Percentiles rank a stretch among this genome's conserved stretches.
Evolutionary conservation across 2,329 filamentous ascomycete species (phyloP).

Genomic region (Pseudogymnoascus sp.): DNA sequence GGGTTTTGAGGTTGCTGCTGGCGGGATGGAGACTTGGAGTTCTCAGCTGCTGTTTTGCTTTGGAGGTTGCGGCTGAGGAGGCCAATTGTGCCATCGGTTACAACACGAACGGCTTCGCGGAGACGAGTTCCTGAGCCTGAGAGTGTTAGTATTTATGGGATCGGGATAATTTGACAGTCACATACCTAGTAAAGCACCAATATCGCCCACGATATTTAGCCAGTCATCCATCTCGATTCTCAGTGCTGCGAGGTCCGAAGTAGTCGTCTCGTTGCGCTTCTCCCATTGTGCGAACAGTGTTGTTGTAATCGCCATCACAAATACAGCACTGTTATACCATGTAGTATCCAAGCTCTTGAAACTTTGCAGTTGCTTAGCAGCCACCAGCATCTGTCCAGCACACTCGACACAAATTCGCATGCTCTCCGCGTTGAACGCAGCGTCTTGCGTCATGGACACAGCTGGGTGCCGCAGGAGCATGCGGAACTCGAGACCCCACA

Average conservation of each 20-base stretch:
- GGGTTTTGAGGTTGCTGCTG: conserved; percentile 1
- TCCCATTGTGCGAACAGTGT: conserved; percentile 64
- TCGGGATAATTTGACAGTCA: conserved; percentile 13
- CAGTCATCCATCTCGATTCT: conserved; percentile 62
- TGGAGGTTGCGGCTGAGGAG: conserved; percentile 37
- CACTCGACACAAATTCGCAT: conserved; percentile 60
- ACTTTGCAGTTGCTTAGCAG: conserved; percentile 51
- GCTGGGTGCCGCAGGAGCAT: conserved; percentile 57
- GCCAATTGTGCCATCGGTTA: conserved; percentile 41
- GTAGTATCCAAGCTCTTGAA: conserved; percentile 68
- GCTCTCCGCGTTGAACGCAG: conserved; percentile 52
- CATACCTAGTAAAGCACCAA: conserved; percentile 59
- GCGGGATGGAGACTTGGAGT: background rate
- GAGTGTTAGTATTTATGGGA: conserved; percentile 11
- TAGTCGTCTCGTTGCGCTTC: conserved; percentile 52
- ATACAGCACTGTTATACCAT: conserved; percentile 68
- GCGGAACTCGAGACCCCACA: conserved; percentile 49
- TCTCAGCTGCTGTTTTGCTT: conserved; percentile 25
- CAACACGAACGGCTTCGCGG: conserved; percentile 39
- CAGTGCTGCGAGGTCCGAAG: conserved; percentile 52
- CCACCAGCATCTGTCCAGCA: conserved; percentile 55
- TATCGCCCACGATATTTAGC: conserved; percentile 61
- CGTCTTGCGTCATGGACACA: conserved; percentile 48
- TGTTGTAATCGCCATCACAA: conserved; percentile 66
- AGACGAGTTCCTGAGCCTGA: conserved; percentile 41